These are phyloP conservation scores for Dunaliella primolecta DNA, from an alignment of 139 green algal species.

Conservation along the genomic window DNA sequence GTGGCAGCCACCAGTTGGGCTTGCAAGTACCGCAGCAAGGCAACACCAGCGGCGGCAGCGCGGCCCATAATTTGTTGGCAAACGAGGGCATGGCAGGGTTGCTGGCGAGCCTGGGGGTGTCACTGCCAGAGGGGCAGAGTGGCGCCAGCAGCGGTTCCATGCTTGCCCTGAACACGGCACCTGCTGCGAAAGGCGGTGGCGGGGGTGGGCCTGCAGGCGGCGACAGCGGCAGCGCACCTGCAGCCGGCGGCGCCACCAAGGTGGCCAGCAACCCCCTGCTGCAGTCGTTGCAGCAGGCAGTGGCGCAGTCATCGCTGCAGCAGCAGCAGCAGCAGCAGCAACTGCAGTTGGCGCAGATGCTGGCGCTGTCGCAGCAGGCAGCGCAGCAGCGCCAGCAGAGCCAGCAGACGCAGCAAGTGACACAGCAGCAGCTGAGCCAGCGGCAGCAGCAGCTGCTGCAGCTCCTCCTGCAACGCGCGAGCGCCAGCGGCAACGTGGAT, in stretches of 20 bases:
- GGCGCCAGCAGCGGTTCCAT: background rate
- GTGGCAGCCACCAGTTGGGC: no score
- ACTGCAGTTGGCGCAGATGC: slow-evolving; percentile 5
- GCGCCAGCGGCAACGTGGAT: no score
- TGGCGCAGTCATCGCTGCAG: background rate
- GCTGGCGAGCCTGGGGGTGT: background rate
- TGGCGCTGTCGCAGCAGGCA: background rate
- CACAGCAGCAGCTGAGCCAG: background rate
- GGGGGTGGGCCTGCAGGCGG: no score
- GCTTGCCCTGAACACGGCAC: background rate
- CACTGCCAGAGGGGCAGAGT: background rate
- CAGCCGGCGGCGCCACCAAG: background rate
- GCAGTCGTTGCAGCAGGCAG: background rate
- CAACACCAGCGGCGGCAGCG: no score
- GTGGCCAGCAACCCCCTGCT: background rate
- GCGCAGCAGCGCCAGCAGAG: background rate
- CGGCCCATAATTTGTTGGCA: no score
- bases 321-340: background rate
- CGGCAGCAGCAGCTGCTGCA: background rate
- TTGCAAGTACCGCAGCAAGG: no score
- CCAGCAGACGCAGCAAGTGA: background rate
- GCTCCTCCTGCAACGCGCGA: background rate
- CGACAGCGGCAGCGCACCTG: background rate
- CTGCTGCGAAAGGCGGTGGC: no score
- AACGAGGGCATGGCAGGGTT: background rate